Conservation (phyloP, 2,329 filamentous ascomycete genomes). For the Ophiostoma montium region DNA sequence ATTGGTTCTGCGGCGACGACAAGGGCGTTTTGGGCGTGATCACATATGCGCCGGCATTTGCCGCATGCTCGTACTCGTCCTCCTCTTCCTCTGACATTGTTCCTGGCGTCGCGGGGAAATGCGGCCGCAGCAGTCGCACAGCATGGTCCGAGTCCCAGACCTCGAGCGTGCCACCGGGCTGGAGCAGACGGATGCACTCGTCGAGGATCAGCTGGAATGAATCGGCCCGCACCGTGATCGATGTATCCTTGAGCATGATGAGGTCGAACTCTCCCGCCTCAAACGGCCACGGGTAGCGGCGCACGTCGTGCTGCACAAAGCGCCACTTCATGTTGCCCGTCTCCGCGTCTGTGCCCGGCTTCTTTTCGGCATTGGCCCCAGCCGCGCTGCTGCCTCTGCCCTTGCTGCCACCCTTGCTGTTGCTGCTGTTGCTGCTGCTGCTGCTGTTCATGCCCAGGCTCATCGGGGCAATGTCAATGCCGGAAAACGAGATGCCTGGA, state of each 20-base stretch:
- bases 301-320: constrained; percentile 78
- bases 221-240: constrained; percentile 47
- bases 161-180: constrained; percentile 66
- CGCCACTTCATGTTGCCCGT: constrained; percentile 54
- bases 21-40: constrained; percentile 75
- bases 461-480: constrained; percentile 64
- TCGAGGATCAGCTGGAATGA: constrained; percentile 44
- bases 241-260: constrained; percentile 76
- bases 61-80: constrained; percentile 48
- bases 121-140: constrained; percentile 69
- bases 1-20: constrained; percentile 66
- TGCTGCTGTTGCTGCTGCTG: neutral
- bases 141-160: constrained; percentile 82
- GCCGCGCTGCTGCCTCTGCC: neutral
- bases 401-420: neutral
- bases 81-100: constrained; percentile 24
- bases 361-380: neutral
- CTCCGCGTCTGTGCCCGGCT: constrained; percentile 34
- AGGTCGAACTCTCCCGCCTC: constrained; percentile 70
- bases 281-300: constrained; percentile 63
- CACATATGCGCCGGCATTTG: constrained; percentile 64
- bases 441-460: constrained; percentile 11
- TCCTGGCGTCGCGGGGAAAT: constrained; percentile 36
- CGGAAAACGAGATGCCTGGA: constrained; percentile 60
- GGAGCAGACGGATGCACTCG: constrained; percentile 64